Conservation (phyloP, 2,329 filamentous ascomycete genomes). For the Hypoxylon sp. region DNA sequence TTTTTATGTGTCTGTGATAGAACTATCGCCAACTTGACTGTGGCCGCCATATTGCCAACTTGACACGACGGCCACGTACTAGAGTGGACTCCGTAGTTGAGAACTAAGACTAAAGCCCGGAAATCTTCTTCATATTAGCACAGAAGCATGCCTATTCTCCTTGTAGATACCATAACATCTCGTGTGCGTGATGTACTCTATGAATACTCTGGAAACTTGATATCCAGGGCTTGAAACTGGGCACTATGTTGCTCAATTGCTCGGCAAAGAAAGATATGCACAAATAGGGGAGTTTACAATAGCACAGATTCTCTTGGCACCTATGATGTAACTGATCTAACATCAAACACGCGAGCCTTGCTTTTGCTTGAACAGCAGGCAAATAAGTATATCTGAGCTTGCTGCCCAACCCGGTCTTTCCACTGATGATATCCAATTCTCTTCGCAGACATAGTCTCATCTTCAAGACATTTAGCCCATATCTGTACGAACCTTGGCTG, state of each 20-base stretch:
- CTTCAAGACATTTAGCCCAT: conserved; percentile 7
- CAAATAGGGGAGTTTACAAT: conserved; percentile 9
- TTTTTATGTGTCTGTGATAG: neutral
- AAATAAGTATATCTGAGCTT: conserved; percentile 6
- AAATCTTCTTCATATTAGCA: too few relatives aligned
- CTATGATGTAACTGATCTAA: conserved; percentile 38
- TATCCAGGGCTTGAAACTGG: too few relatives aligned
- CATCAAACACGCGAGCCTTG: conserved; percentile 16
- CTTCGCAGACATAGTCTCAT: conserved; percentile 15
- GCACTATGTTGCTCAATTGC: neutral
- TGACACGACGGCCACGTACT: too few relatives aligned
- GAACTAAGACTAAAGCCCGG: too few relatives aligned
- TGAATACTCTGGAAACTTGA: too few relatives aligned
- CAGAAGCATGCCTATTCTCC: too few relatives aligned
- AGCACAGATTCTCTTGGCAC: conserved; percentile 3
- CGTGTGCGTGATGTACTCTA: too few relatives aligned
- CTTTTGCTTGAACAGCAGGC: conserved; percentile 6
- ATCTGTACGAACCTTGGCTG: neutral
- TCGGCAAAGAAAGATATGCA: conserved; percentile 6
- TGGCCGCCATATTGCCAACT: too few relatives aligned
- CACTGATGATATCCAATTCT: conserved; percentile 30
- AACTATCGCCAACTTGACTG: neutral
- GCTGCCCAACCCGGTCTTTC: conserved; percentile 20
- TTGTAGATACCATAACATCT: too few relatives aligned
- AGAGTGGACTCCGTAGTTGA: too few relatives aligned